A percentile compares a stretch with the other conserved stretches of the same genome.
Evolutionary conservation across 1,284 basidiomycete species (phyloP).

Genomic region (Cerioporus squamosus): DNA sequence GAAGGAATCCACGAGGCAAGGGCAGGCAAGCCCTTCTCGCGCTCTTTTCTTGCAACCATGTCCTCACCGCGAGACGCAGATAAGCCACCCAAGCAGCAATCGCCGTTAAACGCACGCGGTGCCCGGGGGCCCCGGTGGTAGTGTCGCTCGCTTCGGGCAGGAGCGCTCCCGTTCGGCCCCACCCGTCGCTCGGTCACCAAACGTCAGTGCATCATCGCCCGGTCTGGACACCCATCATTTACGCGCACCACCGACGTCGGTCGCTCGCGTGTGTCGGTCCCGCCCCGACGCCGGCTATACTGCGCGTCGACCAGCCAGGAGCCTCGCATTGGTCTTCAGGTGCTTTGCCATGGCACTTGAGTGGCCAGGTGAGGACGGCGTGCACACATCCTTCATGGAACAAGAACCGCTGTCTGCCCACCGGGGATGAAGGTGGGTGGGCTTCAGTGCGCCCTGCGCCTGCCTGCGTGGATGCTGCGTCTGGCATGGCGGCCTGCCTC

Average conservation of each 20-base stretch:
- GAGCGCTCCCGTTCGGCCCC: background rate
- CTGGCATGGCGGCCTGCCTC: background rate
- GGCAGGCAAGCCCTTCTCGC: background rate
- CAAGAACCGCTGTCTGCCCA: conserved; percentile 10
- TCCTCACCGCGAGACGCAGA: background rate
- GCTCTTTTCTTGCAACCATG: conserved; percentile 8
- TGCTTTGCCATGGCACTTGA: too few species aligned
- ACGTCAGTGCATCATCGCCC: conserved; percentile 4
- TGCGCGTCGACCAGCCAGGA: background rate
- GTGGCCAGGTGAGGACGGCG: background rate
- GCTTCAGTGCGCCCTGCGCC: too few species aligned
- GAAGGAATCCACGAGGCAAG: conserved; percentile 20
- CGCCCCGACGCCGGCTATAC: too few species aligned
- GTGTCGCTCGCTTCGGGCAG: background rate
- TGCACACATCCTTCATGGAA: too few species aligned
- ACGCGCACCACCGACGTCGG: background rate
- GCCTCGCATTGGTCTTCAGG: background rate
- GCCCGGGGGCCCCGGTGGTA: conserved; percentile 3
- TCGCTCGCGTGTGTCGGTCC: too few species aligned
- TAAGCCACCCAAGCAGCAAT: too few species aligned
- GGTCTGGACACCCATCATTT: too few species aligned
- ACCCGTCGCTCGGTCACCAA: conserved; percentile 14
- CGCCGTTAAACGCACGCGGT: too few species aligned
- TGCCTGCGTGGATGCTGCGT: conserved; percentile 1
- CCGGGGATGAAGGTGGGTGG: background rate